A percentile compares a stretch with the other conserved stretches of the same genome.
phyloP scores from a whole-genome alignment of 495 filamentous ascomycete genomes.

The Mytilinidion resinicola region DNA sequence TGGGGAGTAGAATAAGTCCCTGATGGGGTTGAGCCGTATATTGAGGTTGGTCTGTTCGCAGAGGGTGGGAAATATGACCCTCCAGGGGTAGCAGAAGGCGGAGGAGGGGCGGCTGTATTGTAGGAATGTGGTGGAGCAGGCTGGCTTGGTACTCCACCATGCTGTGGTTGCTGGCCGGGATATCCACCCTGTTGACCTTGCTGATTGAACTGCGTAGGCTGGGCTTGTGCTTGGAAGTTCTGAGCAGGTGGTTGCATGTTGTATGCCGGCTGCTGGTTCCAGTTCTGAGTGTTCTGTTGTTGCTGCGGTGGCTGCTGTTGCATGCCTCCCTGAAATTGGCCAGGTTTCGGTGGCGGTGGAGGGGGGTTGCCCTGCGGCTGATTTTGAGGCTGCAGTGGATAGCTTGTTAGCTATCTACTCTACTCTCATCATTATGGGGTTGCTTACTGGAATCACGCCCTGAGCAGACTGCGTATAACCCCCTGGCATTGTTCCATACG shows the following conservation, averaged over 20 bases:
- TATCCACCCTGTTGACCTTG: background rate
- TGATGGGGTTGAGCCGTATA: constrained; percentile 14
- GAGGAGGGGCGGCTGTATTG: constrained; percentile 20
- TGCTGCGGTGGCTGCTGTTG: constrained; percentile 12
- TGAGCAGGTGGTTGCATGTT: constrained; percentile 6
- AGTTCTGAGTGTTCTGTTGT: constrained; percentile 10
- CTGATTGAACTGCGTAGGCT: constrained; percentile 7
- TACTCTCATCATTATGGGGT: background rate
- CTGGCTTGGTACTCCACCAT: constrained; percentile 11
- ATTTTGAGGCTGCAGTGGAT: background rate
- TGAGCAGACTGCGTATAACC: constrained; percentile 11
- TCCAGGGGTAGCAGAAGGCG: constrained; percentile 21
- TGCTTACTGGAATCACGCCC: background rate
- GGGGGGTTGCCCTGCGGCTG: constrained; percentile 21
- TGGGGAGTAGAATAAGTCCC: constrained; percentile 12
- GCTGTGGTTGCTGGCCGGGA: background rate
- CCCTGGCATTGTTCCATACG: constrained; percentile 25
- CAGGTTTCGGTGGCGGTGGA: constrained; percentile 24
- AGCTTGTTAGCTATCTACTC: background rate
- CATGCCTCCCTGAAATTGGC: constrained; percentile 11
- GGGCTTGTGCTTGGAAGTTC: constrained; percentile 8
- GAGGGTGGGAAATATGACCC: constrained; percentile 27
- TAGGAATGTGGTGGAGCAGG: constrained; percentile 10
- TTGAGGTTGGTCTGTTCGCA: constrained; percentile 9
- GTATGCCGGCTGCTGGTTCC: constrained; percentile 12